These are phyloP conservation scores for Ophiocordyceps camponoti-leonardi DNA, from an alignment of 2,329 filamentous ascomycete species.

Conservation along the genomic window DNA sequence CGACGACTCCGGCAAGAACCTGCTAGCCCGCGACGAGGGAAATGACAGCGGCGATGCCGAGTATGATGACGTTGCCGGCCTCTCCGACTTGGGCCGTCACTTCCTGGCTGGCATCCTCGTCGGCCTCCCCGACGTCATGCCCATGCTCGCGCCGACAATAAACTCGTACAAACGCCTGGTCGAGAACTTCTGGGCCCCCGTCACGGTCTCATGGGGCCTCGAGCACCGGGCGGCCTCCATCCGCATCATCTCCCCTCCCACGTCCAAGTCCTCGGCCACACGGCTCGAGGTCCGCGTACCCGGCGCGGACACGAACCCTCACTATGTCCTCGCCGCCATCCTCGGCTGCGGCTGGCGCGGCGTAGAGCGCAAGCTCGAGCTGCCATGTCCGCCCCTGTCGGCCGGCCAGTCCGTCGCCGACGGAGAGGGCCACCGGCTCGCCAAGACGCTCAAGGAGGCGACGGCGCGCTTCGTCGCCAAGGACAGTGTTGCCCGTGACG, in stretches of 20 bases:
- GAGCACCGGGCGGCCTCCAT: constrained; percentile 90
- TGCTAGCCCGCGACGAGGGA: constrained; percentile 63
- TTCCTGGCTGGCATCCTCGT: constrained; percentile 84
- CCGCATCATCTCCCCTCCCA: constrained; percentile 76
- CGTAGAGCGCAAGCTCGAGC: constrained; percentile 77
- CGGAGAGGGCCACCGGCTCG: constrained; percentile 51
- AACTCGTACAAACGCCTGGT: constrained; percentile 98
- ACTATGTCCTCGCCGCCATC: constrained; percentile 73
- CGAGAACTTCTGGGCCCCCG: constrained; percentile 98
- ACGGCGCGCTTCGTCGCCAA: constrained; percentile 59
- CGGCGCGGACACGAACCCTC: constrained; percentile 85
- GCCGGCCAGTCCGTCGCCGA: constrained; percentile 73
- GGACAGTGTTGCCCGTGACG: constrained; percentile 78
- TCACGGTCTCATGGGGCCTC: constrained; percentile 92
- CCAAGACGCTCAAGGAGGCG: constrained; percentile 74
- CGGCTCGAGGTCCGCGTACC: constrained; percentile 85
- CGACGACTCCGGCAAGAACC: constrained; percentile 63
- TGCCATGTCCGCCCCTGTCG: constrained; percentile 66
- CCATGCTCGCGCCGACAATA: constrained; percentile 78
- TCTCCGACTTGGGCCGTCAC: constrained; percentile 79
- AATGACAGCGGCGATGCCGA: constrained; percentile 51
- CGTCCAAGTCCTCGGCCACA: constrained; percentile 67
- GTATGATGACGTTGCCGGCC: constrained; percentile 58
- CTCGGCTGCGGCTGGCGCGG: constrained; percentile 81
- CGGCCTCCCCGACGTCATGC: constrained; percentile 90